Evolutionary conservation across 2,329 filamentous ascomycete species (phyloP), one percentile per base, ranked within the genome.

Genomic region (Chaetomiaceae sp.): DNA sequence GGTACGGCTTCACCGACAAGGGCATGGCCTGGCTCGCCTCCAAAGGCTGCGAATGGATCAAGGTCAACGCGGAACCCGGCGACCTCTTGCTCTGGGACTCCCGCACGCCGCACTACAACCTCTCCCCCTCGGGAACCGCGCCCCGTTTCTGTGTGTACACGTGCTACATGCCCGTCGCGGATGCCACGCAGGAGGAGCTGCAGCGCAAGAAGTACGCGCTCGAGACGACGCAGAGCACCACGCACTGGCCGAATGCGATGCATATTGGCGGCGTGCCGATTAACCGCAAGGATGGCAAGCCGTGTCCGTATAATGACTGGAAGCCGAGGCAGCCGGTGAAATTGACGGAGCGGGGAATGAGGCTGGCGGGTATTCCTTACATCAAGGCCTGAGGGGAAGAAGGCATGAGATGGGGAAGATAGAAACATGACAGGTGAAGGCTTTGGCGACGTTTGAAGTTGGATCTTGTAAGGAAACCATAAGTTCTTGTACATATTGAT

Each of bases 1-100:
- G 44, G 44, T 47, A 47, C 44, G 44, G 44, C 22, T 47, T 47
- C 44, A 47, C 44, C 15, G 44, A 47, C 44, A 27, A 27, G 33
- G 44, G 44, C 3, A 47, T 47, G 44, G 9, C 37, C 33, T 47
- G 44, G 44, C 33, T 47, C 8, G 33, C 20, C 20, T 33, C 37
- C 44, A 25, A 37, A n/a, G 44, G 44, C 14, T 47, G 44, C n/a
- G 31, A 37, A 20, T 47, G 44, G 44, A 20, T 47, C 44, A 47
- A 47, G 33, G 44, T 47, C 44, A 47, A 47, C 22, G 44, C 44
- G 12, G 33, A 47, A 33, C 44, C 44, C 14, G 44, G 44, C 31
- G 44, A 47, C 33, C 23, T 47, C 33, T 22, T 47, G 6, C 44
- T 47, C 14, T 47, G 44, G 44, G 44, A 47, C 44, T 47, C 44